A percentile compares a stretch with the other conserved stretches of the same genome.
phyloP scores from a whole-genome alignment of 805 yeast species.

The Pichia eremophila region DNA sequence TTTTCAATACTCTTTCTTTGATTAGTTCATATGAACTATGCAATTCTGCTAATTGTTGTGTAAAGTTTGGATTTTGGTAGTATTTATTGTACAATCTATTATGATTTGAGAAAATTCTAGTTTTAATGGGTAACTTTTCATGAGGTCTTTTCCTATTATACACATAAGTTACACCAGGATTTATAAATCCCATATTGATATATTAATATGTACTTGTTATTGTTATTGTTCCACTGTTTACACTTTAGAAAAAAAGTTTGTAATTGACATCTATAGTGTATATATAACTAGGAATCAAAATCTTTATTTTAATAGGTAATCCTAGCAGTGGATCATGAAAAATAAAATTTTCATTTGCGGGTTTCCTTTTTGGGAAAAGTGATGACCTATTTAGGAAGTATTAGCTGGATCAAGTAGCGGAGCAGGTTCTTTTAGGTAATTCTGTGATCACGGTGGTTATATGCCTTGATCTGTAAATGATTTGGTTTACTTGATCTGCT shows the following conservation, averaged over 20 bases:
- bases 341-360: not conserved
- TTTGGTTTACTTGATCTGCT: not conserved
- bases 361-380: not conserved
- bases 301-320: not conserved
- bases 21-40: not conserved
- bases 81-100: conserved; percentile 2
- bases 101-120: conserved; percentile 1
- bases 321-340: not conserved
- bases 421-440: no score
- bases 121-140: not conserved
- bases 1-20: not conserved
- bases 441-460: no score
- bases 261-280: no score
- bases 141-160: conserved; percentile 3
- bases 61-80: not conserved
- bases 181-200: conserved; percentile 8
- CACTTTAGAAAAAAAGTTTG: no score
- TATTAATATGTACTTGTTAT: no score
- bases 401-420: not conserved
- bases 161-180: conserved; percentile 4
- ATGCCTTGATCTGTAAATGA: not conserved
- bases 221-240: no score
- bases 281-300: no score
- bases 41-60: not conserved
- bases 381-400: not conserved